Evolutionary conservation across 2,329 filamentous ascomycete genomes (phyloP).

Genomic region (Diaporthe sp.): DNA sequence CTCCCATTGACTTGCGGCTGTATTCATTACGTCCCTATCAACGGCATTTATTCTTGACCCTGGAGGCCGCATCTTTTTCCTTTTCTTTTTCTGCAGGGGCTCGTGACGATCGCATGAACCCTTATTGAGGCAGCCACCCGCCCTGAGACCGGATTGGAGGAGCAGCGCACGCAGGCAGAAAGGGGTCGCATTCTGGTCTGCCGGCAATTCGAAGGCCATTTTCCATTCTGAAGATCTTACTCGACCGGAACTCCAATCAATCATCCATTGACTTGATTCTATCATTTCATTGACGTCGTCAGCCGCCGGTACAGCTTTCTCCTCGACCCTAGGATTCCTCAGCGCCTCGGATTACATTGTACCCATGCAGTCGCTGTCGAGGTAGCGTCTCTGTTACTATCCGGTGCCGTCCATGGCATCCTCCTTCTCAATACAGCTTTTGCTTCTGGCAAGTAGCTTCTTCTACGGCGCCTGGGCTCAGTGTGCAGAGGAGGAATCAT

Average conservation of each 20-base stretch:
- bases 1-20: conserved; percentile 3
- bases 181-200: conserved; percentile 13
- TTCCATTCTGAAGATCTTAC: conserved; percentile 1
- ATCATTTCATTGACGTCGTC: neutral
- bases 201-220: conserved; percentile 12
- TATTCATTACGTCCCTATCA: neutral
- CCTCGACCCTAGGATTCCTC: neutral
- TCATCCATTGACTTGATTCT: neutral
- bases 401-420: conserved; percentile 49
- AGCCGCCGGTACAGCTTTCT: neutral
- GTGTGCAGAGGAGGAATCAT: conserved; percentile 46
- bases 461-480: conserved; percentile 40
- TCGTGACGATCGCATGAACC: neutral
- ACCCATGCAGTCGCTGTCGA: conserved; percentile 42
- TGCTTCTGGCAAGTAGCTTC: conserved; percentile 44
- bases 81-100: neutral
- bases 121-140: neutral
- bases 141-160: conserved; percentile 23
- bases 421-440: conserved; percentile 42
- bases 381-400: conserved; percentile 36
- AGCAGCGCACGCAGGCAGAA: conserved; percentile 20
- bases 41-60: conserved; percentile 24
- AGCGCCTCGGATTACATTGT: neutral
- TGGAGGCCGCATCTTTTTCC: conserved; percentile 22
- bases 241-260: neutral